phyloP scores from a whole-genome alignment of 2,329 filamentous ascomycete genomes.

The Pseudogymnoascus sp. region DNA sequence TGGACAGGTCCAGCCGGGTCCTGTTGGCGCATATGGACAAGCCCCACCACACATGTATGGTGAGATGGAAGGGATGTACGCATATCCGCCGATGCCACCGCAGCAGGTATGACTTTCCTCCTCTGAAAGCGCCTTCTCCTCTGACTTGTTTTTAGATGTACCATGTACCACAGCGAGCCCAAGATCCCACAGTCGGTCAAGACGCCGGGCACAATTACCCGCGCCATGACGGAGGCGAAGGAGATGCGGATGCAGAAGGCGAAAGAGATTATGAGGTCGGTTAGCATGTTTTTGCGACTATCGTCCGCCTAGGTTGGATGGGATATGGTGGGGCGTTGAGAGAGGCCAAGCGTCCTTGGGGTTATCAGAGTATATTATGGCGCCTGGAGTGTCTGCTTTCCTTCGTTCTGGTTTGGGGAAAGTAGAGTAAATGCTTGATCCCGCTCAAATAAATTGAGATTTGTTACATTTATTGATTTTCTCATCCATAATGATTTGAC shows the following conservation, averaged over 20 bases:
- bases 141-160: conserved; percentile 31
- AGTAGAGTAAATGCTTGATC: conserved; percentile 2
- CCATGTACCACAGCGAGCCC: conserved; percentile 32
- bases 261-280: conserved; percentile 37
- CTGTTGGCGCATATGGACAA: conserved; percentile 67
- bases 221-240: conserved; percentile 35
- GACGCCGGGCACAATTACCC: conserved; percentile 31
- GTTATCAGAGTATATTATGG: conserved; percentile 6
- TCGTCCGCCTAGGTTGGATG: conserved; percentile 30
- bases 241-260: conserved; percentile 38
- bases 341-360: not conserved
- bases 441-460: not conserved
- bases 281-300: conserved; percentile 54
- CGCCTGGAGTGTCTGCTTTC: conserved; percentile 5
- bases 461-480: not conserved
- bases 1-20: conserved; percentile 67
- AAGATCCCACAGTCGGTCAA: conserved; percentile 31
- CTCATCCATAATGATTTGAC: not conserved
- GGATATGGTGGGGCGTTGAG: conserved; percentile 2
- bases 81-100: conserved; percentile 70
- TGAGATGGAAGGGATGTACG: conserved; percentile 78
- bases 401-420: not conserved
- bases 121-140: not conserved
- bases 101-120: conserved; percentile 60
- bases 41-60: conserved; percentile 70